Evolutionary conservation across 306 rosid genomes (phyloP).

Genomic region (Malus fusca): DNA sequence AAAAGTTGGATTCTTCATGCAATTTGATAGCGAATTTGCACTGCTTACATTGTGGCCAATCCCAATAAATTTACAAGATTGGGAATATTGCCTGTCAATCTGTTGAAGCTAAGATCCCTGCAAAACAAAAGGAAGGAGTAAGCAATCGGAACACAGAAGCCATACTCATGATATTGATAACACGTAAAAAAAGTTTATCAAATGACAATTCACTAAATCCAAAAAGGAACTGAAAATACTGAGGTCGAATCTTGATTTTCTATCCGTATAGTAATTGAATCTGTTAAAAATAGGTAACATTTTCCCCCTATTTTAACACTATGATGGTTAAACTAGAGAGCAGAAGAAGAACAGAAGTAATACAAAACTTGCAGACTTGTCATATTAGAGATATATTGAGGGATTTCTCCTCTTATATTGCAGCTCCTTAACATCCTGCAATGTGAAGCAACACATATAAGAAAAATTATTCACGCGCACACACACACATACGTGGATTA

Average conservation of each 20-base stretch:
- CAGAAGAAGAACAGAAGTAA: neutral
- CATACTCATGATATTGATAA: neutral
- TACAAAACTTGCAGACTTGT: conserved; percentile 8
- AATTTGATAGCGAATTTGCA: neutral
- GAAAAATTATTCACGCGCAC: neutral
- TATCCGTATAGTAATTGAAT: neutral
- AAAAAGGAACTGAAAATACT: neutral
- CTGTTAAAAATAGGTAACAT: neutral
- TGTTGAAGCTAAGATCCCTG: conserved; percentile 29
- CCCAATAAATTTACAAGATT: neutral
- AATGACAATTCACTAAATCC: neutral
- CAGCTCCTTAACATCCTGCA: conserved; percentile 30
- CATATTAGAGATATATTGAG: conserved; percentile 3
- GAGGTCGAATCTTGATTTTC: neutral
- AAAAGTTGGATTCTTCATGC: neutral
- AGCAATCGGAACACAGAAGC: neutral
- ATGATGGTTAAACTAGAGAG: too few relatives aligned
- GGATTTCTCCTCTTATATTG: conserved; percentile 15
- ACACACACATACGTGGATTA: neutral
- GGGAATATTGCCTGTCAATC: conserved; percentile 13
- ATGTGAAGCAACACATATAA: neutral
- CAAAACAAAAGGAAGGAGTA: neutral
- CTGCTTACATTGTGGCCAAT: conserved; percentile 18
- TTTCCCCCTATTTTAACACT: neutral
- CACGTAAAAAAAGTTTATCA: neutral